phyloP scores from a whole-genome alignment of 441 rosid genomes.

The Pelargonium fulgidum region DNA sequence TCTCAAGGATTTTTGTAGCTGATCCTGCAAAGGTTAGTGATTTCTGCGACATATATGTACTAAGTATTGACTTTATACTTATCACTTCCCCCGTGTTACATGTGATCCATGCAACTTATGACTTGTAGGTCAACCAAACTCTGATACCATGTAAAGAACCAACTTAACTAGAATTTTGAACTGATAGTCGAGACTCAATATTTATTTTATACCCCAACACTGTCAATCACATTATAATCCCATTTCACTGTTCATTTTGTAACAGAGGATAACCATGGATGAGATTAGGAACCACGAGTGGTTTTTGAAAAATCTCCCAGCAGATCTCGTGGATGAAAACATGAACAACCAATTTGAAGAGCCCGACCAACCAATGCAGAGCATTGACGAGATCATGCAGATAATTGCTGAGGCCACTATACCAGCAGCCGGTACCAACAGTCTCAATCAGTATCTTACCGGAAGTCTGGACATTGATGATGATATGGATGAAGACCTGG shows the following conservation, averaged over 20 bases:
- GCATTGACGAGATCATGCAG: conserved; percentile 86
- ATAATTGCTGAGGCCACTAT: conserved; percentile 86
- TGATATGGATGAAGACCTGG: conserved; percentile 89
- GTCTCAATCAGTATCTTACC: conserved; percentile 56
- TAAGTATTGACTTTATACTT: no score
- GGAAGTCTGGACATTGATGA: conserved; percentile 69
- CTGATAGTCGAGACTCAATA: no score
- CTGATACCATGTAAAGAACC: no score
- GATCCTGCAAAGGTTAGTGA: conserved; percentile 70
- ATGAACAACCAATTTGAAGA: conserved; percentile 60
- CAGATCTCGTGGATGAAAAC: conserved; percentile 68
- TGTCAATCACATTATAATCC: background rate
- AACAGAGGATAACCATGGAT: conserved; percentile 81
- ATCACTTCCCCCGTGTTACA: no score
- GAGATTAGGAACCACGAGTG: conserved; percentile 83
- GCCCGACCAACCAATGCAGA: conserved; percentile 80
- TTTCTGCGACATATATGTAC: background rate
- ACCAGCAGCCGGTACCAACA: conserved; percentile 69
- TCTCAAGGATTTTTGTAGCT: conserved; percentile 88
- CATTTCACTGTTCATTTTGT: conserved; percentile 9
- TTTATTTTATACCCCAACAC: background rate
- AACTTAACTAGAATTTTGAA: no score
- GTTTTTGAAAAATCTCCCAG: conserved; percentile 89
- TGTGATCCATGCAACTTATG: no score
- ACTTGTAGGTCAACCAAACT: no score